Base-by-base conservation (phyloP, 306 rosid genomes). In the Castanea mollissima region DNA sequence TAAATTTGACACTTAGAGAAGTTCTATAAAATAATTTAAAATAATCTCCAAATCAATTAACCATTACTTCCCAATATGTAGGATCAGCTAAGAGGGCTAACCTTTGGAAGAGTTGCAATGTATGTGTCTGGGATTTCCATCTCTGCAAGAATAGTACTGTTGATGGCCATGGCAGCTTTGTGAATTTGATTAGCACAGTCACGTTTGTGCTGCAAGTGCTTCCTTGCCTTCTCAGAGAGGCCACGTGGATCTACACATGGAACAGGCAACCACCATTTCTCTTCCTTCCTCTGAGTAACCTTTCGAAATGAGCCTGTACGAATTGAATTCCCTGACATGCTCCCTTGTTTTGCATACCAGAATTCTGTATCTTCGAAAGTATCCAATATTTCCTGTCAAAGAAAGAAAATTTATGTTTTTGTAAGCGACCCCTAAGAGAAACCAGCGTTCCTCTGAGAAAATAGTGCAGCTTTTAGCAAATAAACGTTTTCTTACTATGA, bases 141-240 rank as follows among this genome's bases (percentile, higher is more conserved):
- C 81, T 96, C 98, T n/a, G 97, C 89, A 16, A 96, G 93, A 81
- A 91, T 83, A 41, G 84, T 90, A 69, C 96, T 90, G 76, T 96
- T 96, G 86, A 96, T 96, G 29, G 97, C 99, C 97, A 91, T 91
- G 52, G 97, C 96, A 35, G 98, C 99, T 87, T 96, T 96, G 81
- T 93, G 97, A 78, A 96, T 93, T 79, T 96, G 99, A 86, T 86
- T 93, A 14, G 92, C 88, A 29, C 93, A 89, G 67, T 96, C 96
- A 27, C 97, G 88, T 74, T 88, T 93, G 81, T 91, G 87, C 74
- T 76, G 82, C 80, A 96, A 86, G 19, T 90, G 94, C 84, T 90
- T 96, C 62, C 84, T 85, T 13, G 96, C 78, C 82, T 90, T 90
- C 49, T 88, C 93, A 38, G 96, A 87, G 68, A 96, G 89, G 72